Conservation (phyloP, 129 eudicot genomes). For the Flaveria robusta region DNA sequence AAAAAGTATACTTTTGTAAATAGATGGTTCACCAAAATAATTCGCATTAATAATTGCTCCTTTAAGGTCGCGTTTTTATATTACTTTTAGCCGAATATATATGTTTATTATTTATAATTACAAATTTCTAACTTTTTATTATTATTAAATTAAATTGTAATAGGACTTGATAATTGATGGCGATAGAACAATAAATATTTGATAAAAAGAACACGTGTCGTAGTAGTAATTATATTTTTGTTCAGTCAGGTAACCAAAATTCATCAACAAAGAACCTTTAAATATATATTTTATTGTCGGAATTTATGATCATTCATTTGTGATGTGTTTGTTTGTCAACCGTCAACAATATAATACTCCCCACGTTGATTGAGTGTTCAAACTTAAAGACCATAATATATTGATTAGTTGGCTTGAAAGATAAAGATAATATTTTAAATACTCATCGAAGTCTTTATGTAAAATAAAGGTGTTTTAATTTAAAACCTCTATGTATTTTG, state of each 20-base stretch:
- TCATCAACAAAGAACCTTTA: neutral
- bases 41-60: neutral
- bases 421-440: neutral
- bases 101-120: neutral
- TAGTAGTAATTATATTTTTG: neutral
- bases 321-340: neutral
- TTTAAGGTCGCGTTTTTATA: neutral
- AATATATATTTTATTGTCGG: neutral
- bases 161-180: neutral
- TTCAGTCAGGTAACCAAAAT: neutral
- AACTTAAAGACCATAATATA: neutral
- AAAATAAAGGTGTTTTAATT: no score
- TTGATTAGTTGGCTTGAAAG: neutral
- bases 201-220: neutral
- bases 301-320: slow-evolving; percentile 3
- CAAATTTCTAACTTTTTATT: neutral
- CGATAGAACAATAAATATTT: neutral
- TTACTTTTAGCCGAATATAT: neutral
- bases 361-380: slow-evolving; percentile 5
- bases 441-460: no score
- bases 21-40: neutral
- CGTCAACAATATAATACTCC: neutral
- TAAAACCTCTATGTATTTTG: no score
- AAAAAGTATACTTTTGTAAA: no score
- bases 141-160: neutral